Evolutionary conservation across 2,329 filamentous ascomycete species (phyloP).

Genomic region (Phyllosticta citriasiana): DNA sequence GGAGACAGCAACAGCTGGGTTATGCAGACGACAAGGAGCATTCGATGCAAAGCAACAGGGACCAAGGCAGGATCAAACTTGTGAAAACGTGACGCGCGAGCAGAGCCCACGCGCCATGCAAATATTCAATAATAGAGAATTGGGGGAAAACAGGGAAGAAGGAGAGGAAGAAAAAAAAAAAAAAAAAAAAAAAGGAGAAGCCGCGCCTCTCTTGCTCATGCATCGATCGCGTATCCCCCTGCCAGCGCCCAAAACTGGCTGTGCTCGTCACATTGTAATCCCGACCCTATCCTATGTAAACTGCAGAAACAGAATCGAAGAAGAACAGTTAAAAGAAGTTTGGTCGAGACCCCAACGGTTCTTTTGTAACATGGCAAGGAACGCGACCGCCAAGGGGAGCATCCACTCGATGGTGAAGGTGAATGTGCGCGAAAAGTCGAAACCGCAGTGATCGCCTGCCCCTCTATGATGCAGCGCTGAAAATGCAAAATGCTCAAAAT

Average conservation of each 20-base stretch:
- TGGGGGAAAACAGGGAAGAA: background rate
- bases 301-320: background rate
- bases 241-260: background rate
- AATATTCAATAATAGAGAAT: background rate
- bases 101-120: background rate
- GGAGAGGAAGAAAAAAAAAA: background rate
- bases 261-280: background rate
- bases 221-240: background rate
- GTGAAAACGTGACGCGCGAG: background rate
- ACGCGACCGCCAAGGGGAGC: background rate
- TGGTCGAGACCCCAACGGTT: background rate
- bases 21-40: background rate
- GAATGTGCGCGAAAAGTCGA: background rate
- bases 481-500: constrained; percentile 4
- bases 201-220: background rate
- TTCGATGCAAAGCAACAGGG: background rate
- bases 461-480: constrained; percentile 10
- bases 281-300: background rate
- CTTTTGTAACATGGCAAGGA: background rate
- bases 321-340: background rate
- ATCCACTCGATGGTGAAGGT: background rate
- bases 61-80: background rate
- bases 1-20: too few relatives aligned
- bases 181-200: background rate
- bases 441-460: background rate